Evolutionary conservation across 495 filamentous ascomycete species (phyloP).

Genomic region (Hamigera avellanea): DNA sequence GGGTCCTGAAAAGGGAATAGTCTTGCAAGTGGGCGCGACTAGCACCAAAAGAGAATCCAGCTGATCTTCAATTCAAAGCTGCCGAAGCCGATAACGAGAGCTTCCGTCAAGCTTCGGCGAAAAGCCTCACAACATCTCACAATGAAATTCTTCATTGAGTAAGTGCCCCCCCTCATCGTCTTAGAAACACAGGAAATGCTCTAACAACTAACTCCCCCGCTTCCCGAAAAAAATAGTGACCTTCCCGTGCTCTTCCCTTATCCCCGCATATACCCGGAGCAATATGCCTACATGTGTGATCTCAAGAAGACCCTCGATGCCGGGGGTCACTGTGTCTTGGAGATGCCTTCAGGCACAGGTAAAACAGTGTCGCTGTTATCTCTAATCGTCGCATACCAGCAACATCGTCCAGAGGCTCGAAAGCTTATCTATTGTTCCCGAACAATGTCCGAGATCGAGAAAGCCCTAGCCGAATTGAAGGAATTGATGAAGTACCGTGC

Average conservation of each 20-base stretch:
- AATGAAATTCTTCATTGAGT: constrained; percentile 98
- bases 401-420: constrained; percentile 76
- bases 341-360: constrained; percentile 99
- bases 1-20: constrained; percentile 26
- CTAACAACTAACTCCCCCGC: constrained; percentile 2
- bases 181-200: constrained; percentile 5
- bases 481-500: constrained; percentile 87
- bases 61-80: constrained; percentile 5
- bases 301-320: constrained; percentile 93
- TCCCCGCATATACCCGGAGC: constrained; percentile 92
- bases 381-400: constrained; percentile 92
- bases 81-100: neutral
- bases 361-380: constrained; percentile 95
- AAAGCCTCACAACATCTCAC: constrained; percentile 17
- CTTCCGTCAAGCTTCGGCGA: too few species aligned
- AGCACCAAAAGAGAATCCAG: constrained; percentile 1
- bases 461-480: constrained; percentile 86
- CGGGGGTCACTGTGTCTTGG: constrained; percentile 91
- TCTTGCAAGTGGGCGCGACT: constrained; percentile 5
- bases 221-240: constrained; percentile 42
- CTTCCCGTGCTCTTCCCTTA: constrained; percentile 95
- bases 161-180: constrained; percentile 12
- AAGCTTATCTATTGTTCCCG: constrained; percentile 99
- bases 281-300: constrained; percentile 99
- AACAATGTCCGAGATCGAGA: constrained; percentile 57